Base-by-base conservation (phyloP, 495 filamentous ascomycete species). In the Aspergillus haitiensis region DNA sequence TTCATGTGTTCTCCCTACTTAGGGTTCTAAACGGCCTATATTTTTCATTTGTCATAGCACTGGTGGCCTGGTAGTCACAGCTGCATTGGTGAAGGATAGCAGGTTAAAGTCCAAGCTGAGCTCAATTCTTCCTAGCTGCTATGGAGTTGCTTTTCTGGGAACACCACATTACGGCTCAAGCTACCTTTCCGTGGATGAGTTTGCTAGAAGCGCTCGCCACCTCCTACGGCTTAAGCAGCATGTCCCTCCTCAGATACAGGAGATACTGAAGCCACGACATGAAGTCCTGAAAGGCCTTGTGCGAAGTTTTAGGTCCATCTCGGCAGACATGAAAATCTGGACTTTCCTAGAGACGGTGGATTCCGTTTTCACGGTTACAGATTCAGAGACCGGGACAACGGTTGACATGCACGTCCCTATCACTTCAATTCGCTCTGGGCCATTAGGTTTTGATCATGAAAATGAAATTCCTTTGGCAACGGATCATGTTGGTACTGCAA, bases 11-110 rank as follows among this genome's bases (percentile, higher is more conserved):
- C 18, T 39, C 7, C 15, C 33, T 27, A 27, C 21, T 15, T 37
- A 74, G 65, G 68, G 61, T 16, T 52, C 57, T 13, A 64, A 65
- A 16, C 72, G 85, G 1, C 85, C 84, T 1, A 66, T 88, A 1
- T 82, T 88, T 61, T 86, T 88, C 63, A 75, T 89, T 18, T 86
- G 79, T 34, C 86, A 88, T 51, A 87, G 85, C 61, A 85, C 87
- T 7, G 85, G 86, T 6, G 86, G 85, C 3, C 68, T 86, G 50
- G 82, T 86, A 2, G 82, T 75, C 5, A 88, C 86, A 67, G 64
- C 71, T 18, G 82, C 82, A n/a, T 64, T 86, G n/a, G 72, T 80
- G 5, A 69, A 72, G 39, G 82, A 82, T 13, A 79, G 69, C 52
- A 72, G 72, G 49, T 65, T 67, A 51, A 61, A 70, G 55, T 63